Base-by-base conservation (phyloP, 768 basidiomycete genomes). In the Artomyces pyxidatus region DNA sequence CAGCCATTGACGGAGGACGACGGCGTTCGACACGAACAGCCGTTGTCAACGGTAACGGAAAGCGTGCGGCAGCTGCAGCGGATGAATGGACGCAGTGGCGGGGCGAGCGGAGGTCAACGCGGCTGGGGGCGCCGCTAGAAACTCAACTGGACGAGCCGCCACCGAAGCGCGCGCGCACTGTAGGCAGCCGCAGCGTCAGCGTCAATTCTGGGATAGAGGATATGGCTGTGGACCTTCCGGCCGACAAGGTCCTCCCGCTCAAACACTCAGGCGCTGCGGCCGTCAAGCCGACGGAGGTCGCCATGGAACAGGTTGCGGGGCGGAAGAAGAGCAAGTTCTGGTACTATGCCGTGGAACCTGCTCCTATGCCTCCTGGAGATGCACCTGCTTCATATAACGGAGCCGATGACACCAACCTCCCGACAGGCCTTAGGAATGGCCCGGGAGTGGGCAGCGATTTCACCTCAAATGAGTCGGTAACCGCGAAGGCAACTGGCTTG, bases 251-350 rank as follows among this genome's bases (percentile, higher is more conserved):
- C 6, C 55, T 77, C 30, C 73, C 67, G 53, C 60, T 76, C 48
- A 83, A 80, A 63, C 65, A 61, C 16, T 72, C 74, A 41, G 78
- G 83, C 38, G 80, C 83, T 0, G 80, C 85, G 14, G 79, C 78
- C 29, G 61, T 87, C 54, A 88, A 82, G 60, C 77, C 84, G 12
- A 81, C 72, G 29, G 87, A 91, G 61, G 69, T 81, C 37, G 83
- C 83, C n/a, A 54, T 88, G 61, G 88, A 88, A 50, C 76, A 83
- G 51, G 72, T 88, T 21, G 80, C 77, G 28, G 87, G 88, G 52
- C 88, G 83, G 70, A 90, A 87, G 69, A 81, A 76, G 64, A 90
- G 88, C 60, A 89, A 85, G 59, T 90, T 82, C 63, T 89, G 88
- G 88, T 83, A 85, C 38, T 92, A 92, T 55, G 88, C 88, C 17